These are phyloP conservation scores for Ophiognomonia clavigignenti-juglandacearum DNA, from an alignment of 2,329 filamentous ascomycete species.

Conservation along the genomic window DNA sequence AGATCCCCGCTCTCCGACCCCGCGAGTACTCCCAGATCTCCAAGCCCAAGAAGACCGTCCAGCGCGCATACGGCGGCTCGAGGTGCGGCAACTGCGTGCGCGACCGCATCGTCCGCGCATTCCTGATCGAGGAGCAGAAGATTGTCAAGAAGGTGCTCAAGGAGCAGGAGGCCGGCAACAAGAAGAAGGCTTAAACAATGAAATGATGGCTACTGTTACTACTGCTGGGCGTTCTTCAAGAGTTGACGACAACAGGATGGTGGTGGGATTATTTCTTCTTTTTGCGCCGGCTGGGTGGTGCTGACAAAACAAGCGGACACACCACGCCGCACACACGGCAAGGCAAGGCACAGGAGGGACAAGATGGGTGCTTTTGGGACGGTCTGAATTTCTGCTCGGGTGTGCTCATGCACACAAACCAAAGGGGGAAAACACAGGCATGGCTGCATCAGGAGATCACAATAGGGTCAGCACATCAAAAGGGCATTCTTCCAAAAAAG, in stretches of 20 bases:
- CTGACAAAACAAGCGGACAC: slow-evolving; percentile 30
- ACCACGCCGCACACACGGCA: no score
- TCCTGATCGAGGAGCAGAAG: slow-evolving; percentile 99
- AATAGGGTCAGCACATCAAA: slow-evolving; percentile 11
- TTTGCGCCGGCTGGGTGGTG: slow-evolving; percentile 19
- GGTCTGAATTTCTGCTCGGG: slow-evolving; percentile 42
- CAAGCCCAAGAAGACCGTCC: slow-evolving; percentile 98
- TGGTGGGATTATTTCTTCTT: slow-evolving; percentile 17
- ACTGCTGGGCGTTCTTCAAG: slow-evolving; percentile 32
- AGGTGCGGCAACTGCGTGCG: slow-evolving; percentile 98
- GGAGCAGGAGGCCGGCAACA: slow-evolving; percentile 78
- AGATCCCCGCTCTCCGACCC: slow-evolving; percentile 95
- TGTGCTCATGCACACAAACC: slow-evolving; percentile 35
- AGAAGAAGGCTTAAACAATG: slow-evolving; percentile 63
- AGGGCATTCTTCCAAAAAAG: slow-evolving; percentile 12
- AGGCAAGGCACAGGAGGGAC: slow-evolving; percentile 4
- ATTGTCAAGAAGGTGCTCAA: slow-evolving; percentile 99
- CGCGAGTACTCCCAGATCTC: slow-evolving; percentile 97
- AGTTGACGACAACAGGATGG: slow-evolving; percentile 23
- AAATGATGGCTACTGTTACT: no score
- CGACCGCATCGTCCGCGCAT: slow-evolving; percentile 94
- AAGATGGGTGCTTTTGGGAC: slow-evolving; percentile 13
- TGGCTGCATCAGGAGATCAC: slow-evolving; percentile 40
- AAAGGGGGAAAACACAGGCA: slow-evolving; percentile 30
- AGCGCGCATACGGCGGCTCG: slow-evolving; percentile 96